Base-by-base conservation (phyloP, 2,329 filamentous ascomycete genomes). In the Sarocladium brachiariae region DNA sequence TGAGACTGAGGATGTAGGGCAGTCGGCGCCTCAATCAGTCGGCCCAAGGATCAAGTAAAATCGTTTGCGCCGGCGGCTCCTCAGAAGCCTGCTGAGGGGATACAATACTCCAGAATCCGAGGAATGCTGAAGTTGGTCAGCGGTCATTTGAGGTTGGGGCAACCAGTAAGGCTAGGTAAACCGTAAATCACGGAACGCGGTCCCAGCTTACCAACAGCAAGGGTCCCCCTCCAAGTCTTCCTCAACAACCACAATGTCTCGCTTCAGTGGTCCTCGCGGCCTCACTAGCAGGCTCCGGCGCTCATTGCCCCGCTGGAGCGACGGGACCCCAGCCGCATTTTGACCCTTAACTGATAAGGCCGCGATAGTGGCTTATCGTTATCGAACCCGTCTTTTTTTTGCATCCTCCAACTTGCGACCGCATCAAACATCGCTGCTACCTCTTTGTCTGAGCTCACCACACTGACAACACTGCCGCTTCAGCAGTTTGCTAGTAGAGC, bases 351-450 rank as follows among this genome's bases (percentile, higher is more conserved):
- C n/a, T 24, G 39, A 45, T 30, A 25, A 45, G 39, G 24, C 37
- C 21, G 24, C 21, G 37, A 41, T 41, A 19, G 10, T n/a, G 13
- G 14, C 46, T 49, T 49, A 49, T 49, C 46, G 46, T 16, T 49
- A 49, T 24, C 46, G 31, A 30, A 31, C 46, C 46, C 18, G 23
- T 49, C 46, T 49, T 49, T 49, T 49, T 49, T 49, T 49, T 34
- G 4, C 27, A 19, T 47, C 25, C 7, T 9, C 43, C 43, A 33
- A 9, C 25, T 25, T 47, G 24, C 13, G 39, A 9, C 23, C 16
- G 39, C 39, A 13, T 45, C 39, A 16, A 24, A 4, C 39, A 30
- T 24, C 18, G 18, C 39, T 10, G 4, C 8, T 9, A n/a, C 25
- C 16, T 31, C n/a, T 33, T 47, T 33, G n/a, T n/a, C 25, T 25